phyloP scores from a whole-genome alignment of 495 filamentous ascomycete genomes.

The Achaetomiella virescens region DNA sequence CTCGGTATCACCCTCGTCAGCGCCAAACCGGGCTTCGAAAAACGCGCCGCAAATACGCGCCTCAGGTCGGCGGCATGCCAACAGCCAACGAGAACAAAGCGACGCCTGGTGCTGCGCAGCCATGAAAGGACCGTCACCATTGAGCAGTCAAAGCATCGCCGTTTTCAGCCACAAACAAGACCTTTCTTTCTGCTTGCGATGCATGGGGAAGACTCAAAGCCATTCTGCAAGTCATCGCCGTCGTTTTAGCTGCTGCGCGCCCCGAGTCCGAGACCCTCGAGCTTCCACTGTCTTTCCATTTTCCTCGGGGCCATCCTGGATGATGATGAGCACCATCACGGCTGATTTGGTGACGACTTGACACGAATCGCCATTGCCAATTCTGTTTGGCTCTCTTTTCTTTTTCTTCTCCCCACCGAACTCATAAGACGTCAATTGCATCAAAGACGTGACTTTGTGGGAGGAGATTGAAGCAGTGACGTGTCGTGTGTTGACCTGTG shows the following conservation, averaged over 20 bases:
- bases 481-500: conserved; percentile 7
- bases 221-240: conserved; percentile 3
- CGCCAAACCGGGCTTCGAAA: not conserved
- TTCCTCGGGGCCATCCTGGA: not conserved
- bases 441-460: not conserved
- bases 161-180: conserved; percentile 29
- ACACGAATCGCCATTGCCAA: not conserved
- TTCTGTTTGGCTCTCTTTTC: not conserved
- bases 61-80: not conserved
- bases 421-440: no score
- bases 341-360: not conserved
- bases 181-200: conserved; percentile 27
- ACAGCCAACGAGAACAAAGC: conserved; percentile 5
- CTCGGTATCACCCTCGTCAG: not conserved
- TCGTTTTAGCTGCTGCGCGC: conserved; percentile 19
- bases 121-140: conserved; percentile 14
- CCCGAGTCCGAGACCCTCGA: conserved; percentile 1
- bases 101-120: conserved; percentile 2
- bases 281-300: not conserved
- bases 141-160: conserved; percentile 21
- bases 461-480: not conserved
- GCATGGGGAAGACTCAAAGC: conserved; percentile 4
- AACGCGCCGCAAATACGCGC: conserved; percentile 11
- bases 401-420: not conserved
- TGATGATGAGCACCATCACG: not conserved